phyloP scores from a whole-genome alignment of 2,329 filamentous ascomycete genomes.

The Sarocladiaceae sp. region DNA sequence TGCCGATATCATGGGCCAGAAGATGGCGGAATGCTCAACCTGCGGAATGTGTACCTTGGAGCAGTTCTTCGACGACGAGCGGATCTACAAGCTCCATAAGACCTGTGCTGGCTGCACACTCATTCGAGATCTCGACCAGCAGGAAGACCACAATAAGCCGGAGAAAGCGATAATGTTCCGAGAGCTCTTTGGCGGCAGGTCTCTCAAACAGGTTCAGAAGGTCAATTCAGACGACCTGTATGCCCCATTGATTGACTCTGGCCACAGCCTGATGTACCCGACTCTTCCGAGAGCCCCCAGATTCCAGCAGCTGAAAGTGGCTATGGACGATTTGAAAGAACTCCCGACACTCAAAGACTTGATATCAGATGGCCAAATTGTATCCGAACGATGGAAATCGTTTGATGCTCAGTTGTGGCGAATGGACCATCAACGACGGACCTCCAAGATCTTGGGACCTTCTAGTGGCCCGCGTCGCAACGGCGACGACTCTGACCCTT shows the following conservation, averaged over 20 bases:
- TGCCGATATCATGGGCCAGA: conserved; percentile 17
- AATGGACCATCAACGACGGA: too few species aligned
- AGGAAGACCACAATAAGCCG: conserved; percentile 22
- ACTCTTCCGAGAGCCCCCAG: too few species aligned
- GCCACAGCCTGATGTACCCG: conserved; percentile 15
- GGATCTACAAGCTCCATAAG: conserved; percentile 8
- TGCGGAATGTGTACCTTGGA: conserved; percentile 26
- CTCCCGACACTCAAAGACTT: conserved; percentile 21
- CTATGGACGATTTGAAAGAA: conserved; percentile 22
- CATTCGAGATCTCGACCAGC: conserved; percentile 21
- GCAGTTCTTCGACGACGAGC: conserved; percentile 21
- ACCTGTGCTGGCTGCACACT: conserved; percentile 25
- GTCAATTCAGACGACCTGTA: conserved; percentile 22
- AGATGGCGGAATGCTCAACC: conserved; percentile 24
- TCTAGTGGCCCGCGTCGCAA: too few species aligned
- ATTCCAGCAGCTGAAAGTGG: conserved; percentile 14
- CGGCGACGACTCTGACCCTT: too few species aligned
- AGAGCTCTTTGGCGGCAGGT: conserved; percentile 16
- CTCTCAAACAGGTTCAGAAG: too few species aligned
- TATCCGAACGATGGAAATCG: not conserved
- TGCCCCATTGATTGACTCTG: conserved; percentile 20
- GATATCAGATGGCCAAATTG: not conserved
- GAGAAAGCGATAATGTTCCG: conserved; percentile 15
- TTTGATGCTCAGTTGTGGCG: not conserved
- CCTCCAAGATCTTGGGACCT: too few species aligned